A percentile compares a stretch with the other conserved stretches of the same genome.
phyloP scores from a whole-genome alignment of 2,329 filamentous ascomycete species.

The Pyricularia grisea region DNA sequence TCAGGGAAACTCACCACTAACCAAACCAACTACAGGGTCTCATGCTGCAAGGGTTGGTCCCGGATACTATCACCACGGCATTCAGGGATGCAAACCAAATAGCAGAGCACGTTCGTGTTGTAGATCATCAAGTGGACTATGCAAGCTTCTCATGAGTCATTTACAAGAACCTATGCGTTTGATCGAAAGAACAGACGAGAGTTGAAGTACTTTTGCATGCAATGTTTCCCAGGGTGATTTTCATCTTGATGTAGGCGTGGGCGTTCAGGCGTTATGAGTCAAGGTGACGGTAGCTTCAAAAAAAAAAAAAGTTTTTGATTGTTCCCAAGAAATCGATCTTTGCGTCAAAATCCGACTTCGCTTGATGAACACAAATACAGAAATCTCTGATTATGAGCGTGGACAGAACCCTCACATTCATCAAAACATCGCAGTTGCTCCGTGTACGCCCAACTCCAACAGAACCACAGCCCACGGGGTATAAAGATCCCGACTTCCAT shows the following conservation, averaged over 20 bases:
- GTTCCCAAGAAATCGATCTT: neutral
- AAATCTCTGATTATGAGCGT: neutral
- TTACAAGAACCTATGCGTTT: neutral
- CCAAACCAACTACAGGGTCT: slow-evolving; percentile 29
- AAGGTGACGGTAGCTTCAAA: neutral
- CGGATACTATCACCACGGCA: slow-evolving; percentile 66
- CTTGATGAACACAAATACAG: neutral
- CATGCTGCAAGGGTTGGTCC: slow-evolving; percentile 36
- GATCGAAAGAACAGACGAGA: neutral
- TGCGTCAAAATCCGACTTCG: neutral
- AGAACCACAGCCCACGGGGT: neutral
- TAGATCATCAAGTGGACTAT: slow-evolving; percentile 57
- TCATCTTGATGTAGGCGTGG: neutral
- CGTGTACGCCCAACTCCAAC: neutral
- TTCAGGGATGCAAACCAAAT: slow-evolving; percentile 75
- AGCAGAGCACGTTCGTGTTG: slow-evolving; percentile 56
- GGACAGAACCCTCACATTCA: neutral
- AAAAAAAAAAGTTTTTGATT: neutral
- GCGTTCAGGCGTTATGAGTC: neutral
- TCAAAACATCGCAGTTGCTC: neutral
- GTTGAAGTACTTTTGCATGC: neutral
- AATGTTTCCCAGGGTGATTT: neutral
- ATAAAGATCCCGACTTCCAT: neutral
- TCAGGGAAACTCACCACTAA: neutral
- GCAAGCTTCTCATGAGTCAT: slow-evolving; percentile 12